These are phyloP conservation scores for Penicillium angulare DNA, from an alignment of 495 filamentous ascomycete genomes.

Conservation along the genomic window DNA sequence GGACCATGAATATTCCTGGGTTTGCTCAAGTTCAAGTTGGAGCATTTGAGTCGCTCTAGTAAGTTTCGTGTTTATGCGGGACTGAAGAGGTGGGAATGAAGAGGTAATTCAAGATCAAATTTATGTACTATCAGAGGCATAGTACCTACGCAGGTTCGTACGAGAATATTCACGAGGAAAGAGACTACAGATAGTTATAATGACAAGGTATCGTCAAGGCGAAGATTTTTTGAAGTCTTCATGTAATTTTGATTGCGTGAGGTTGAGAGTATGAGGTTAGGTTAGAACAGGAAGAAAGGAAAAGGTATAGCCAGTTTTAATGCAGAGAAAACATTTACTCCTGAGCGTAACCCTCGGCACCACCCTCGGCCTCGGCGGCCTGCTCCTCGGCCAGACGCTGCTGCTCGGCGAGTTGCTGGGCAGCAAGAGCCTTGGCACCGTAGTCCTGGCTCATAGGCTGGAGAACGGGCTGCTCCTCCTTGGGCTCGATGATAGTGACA, in stretches of 20 bases:
- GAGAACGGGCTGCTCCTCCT: constrained; percentile 93
- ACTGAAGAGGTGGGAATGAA: too few relatives aligned
- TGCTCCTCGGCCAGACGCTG: constrained; percentile 62
- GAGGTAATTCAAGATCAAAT: too few relatives aligned
- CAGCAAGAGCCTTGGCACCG: constrained; percentile 90
- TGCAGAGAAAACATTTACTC: constrained; percentile 42
- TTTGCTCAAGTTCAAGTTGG: too few relatives aligned
- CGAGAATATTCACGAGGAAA: too few relatives aligned
- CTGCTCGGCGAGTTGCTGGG: constrained; percentile 79
- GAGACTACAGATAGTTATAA: too few relatives aligned
- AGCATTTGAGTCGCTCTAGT: too few relatives aligned
- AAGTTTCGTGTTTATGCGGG: too few relatives aligned
- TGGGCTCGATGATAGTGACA: constrained; percentile 99
- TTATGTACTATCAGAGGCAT: too few relatives aligned
- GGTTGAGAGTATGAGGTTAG: constrained; percentile 37
- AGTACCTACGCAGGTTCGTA: too few relatives aligned
- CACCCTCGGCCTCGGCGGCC: constrained; percentile 48
- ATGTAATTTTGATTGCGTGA: constrained; percentile 47
- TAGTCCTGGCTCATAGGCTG: constrained; percentile 97
- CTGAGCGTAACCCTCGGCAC: constrained; percentile 43
- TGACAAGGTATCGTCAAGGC: too few relatives aligned
- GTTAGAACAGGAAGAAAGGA: constrained; percentile 39
- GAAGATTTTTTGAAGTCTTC: constrained; percentile 37
- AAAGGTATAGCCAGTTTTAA: constrained; percentile 32
- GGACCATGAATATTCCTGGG: too few relatives aligned